phyloP scores from a whole-genome alignment of 176 grass and related monocot species.

The Secale cereale region DNA sequence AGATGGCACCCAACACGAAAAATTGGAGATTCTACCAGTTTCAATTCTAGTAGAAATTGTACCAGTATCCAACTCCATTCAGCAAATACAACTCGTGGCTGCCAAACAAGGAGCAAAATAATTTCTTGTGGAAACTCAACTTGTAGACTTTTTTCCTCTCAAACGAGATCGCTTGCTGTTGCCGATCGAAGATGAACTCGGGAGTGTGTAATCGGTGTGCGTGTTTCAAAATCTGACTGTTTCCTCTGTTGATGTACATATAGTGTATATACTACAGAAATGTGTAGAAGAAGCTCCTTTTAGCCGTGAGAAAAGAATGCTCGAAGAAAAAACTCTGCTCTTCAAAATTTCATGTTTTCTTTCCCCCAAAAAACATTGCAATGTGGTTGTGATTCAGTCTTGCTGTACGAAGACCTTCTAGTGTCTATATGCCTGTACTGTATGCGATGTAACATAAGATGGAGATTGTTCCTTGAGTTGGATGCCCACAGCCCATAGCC shows the following conservation, averaged over 20 bases:
- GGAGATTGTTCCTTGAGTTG: conserved; percentile 1
- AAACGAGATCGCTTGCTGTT: no score
- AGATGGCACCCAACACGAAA: not conserved
- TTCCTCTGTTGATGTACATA: conserved; percentile 21
- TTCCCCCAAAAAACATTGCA: conserved; percentile 1
- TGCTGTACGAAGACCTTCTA: conserved; percentile 14
- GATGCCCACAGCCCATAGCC: not conserved
- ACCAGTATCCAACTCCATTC: not conserved
- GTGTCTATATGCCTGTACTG: not conserved
- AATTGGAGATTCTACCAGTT: not conserved
- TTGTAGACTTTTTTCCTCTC: no score
- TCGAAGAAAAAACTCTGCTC: not conserved
- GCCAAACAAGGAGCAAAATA: not conserved
- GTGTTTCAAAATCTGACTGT: not conserved
- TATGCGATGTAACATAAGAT: not conserved
- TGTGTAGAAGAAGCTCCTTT: not conserved
- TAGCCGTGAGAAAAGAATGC: not conserved
- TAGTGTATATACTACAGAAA: not conserved
- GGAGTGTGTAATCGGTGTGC: no score
- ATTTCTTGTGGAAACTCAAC: not conserved
- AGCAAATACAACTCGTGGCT: not conserved
- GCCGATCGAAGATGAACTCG: no score
- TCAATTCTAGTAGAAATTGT: not conserved
- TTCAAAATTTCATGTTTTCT: conserved; percentile 8
- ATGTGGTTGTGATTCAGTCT: not conserved